A percentile compares a stretch with the other conserved stretches of the same genome.
These are phyloP conservation scores for Hypsizygus marmoreus DNA, from an alignment of 768 basidiomycete genomes.

Conservation along the genomic window DNA sequence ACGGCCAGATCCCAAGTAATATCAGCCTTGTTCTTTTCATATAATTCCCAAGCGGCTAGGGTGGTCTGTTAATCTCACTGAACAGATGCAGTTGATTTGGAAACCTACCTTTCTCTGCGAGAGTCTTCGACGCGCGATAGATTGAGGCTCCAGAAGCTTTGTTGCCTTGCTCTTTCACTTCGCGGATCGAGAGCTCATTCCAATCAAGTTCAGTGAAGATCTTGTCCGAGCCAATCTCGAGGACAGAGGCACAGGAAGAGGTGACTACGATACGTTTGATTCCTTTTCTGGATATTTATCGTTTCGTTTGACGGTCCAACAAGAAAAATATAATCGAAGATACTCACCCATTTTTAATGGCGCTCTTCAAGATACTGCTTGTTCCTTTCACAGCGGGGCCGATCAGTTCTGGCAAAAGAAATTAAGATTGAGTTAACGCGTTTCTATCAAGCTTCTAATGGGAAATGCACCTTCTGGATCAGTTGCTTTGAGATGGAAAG, in stretches of 20 bases:
- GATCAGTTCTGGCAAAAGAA: constrained; percentile 59
- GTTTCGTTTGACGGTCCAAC: neutral
- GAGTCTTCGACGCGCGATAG: constrained; percentile 60
- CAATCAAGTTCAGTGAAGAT: constrained; percentile 56
- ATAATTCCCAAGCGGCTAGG: constrained; percentile 46
- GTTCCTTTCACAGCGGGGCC: constrained; percentile 76
- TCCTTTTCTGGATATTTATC: constrained; percentile 12
- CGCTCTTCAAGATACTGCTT: constrained; percentile 57
- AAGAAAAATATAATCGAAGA: neutral
- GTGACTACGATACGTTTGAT: constrained; percentile 67
- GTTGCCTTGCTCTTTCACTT: constrained; percentile 51
- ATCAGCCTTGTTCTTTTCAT: constrained; percentile 36
- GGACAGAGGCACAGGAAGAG: constrained; percentile 54
- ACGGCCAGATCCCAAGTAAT: constrained; percentile 54
- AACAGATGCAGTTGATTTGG: neutral
- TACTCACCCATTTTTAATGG: constrained; percentile 52
- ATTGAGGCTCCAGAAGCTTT: constrained; percentile 40
- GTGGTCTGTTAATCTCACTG: neutral
- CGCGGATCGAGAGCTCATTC: constrained; percentile 52
- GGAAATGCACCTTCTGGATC: constrained; percentile 31
- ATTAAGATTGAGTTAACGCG: neutral
- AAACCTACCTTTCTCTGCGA: constrained; percentile 54
- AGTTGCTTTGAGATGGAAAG: constrained; percentile 45
- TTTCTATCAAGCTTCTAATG: neutral
- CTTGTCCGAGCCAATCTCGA: constrained; percentile 25